Evolutionary conservation across 768 basidiomycete species (phyloP).

Genomic region (Phlegmacium glaucopus): DNA sequence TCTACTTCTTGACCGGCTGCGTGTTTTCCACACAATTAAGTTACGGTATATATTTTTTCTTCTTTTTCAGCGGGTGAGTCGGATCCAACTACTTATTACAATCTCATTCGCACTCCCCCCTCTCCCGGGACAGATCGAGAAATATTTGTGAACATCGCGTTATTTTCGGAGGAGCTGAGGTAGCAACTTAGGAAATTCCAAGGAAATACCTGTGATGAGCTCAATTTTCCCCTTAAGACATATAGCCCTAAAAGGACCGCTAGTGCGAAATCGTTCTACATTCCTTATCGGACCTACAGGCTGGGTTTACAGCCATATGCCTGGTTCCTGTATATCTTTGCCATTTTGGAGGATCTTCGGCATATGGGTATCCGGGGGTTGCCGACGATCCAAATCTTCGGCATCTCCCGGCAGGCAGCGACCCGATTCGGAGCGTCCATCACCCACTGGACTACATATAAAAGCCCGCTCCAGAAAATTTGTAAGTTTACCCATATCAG

Average conservation of each 20-base stretch:
- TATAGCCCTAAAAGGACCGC: conserved; percentile 3
- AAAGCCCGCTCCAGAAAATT: conserved; percentile 29
- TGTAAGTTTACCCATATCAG: conserved; percentile 21
- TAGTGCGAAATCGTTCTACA: neutral
- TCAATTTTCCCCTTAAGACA: conserved; percentile 6
- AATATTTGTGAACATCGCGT: no score
- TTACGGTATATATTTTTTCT: neutral
- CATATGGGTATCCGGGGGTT: conserved; percentile 23
- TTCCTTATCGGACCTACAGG: conserved; percentile 17
- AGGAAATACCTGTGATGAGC: no score
- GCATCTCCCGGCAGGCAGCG: conserved; percentile 4
- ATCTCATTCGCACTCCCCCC: neutral
- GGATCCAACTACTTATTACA: neutral
- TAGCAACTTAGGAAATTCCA: no score
- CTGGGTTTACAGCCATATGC: conserved; percentile 4
- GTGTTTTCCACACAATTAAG: neutral
- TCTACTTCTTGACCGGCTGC: neutral
- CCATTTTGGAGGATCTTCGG: no score
- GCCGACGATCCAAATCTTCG: conserved; percentile 7
- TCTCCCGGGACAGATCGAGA: no score
- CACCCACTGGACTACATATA: conserved; percentile 27
- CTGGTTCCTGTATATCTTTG: neutral
- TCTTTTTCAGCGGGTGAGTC: neutral
- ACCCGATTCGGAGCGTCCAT: conserved; percentile 14
- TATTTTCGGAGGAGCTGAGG: no score